Conservation (phyloP, 2,329 filamentous ascomycete genomes). For the Fusarium sp. region DNA sequence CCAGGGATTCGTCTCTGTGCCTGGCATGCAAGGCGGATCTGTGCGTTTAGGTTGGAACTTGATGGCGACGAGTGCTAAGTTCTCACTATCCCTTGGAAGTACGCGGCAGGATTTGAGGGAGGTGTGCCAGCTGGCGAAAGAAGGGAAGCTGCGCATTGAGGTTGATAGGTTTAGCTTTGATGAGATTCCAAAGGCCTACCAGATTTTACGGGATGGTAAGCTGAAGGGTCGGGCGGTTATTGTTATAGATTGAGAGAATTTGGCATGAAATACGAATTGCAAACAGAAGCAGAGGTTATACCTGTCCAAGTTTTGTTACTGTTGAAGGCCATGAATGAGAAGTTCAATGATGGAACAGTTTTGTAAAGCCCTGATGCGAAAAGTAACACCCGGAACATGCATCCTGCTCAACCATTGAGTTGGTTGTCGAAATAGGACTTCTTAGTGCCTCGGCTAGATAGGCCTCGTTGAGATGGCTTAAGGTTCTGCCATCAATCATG, state of each 20-base stretch:
- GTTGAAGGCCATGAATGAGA: no score
- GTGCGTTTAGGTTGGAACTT: background rate
- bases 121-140: background rate
- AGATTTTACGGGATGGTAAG: background rate
- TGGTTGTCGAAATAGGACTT: no score
- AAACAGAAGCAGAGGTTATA: background rate
- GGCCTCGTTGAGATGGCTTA: background rate
- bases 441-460: background rate
- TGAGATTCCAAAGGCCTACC: background rate
- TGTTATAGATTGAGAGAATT: background rate
- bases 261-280: fast-evolving
- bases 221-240: background rate
- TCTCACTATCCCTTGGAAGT: background rate
- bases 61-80: background rate
- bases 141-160: background rate
- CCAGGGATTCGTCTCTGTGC: background rate
- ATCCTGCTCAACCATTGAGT: no score
- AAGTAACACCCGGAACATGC: no score
- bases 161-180: background rate
- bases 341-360: no score
- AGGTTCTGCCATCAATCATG: fast-evolving
- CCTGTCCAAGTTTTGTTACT: no score
- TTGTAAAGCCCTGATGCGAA: no score
- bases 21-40: background rate
- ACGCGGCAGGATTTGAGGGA: background rate